phyloP scores from a whole-genome alignment of 176 grass and related monocot genomes.

The Rhipidocladum racemiflorum region DNA sequence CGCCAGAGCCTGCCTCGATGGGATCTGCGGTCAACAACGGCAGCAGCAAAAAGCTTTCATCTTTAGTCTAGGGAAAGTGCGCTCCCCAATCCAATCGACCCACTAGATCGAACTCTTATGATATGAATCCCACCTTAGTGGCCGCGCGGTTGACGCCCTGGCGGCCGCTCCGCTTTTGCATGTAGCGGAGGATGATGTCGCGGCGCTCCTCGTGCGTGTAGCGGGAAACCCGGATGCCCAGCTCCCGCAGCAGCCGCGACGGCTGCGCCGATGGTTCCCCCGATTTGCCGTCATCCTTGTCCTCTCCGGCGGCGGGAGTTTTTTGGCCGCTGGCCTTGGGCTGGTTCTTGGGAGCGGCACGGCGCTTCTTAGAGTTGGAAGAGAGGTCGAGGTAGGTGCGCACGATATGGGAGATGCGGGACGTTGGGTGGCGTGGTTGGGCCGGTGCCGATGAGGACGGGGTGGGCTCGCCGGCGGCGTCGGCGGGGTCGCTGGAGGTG shows the following conservation, averaged over 20 bases:
- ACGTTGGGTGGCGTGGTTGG: neutral
- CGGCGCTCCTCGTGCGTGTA: conserved; percentile 93
- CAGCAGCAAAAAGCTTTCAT: neutral
- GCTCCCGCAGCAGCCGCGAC: conserved; percentile 73
- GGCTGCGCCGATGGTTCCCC: conserved; percentile 28
- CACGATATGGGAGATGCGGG: conserved; percentile 47
- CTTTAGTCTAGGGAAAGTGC: neutral
- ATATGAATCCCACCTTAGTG: conserved; percentile 54
- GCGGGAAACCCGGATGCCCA: conserved; percentile 73
- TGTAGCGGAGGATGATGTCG: conserved; percentile 92
- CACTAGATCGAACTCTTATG: neutral
- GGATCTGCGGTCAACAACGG: conserved; percentile 48
- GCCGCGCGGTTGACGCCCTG: conserved; percentile 57
- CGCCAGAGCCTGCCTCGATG: conserved; percentile 77
- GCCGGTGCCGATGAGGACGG: neutral
- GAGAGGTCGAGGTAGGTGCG: conserved; percentile 52
- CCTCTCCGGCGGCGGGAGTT: neutral
- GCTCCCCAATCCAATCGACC: neutral
- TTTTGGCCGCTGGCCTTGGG: conserved; percentile 16
- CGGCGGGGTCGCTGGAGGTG: conserved; percentile 19
- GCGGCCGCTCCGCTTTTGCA: conserved; percentile 87
- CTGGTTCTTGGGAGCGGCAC: conserved; percentile 38
- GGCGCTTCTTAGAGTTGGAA: conserved; percentile 37
- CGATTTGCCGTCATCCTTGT: neutral
- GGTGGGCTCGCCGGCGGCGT: neutral